Percentiles rank a stretch among this genome's conserved stretches.
These are phyloP conservation scores for Ganoderma lingzhi DNA, from an alignment of 1,284 basidiomycete species.

Conservation along the genomic window DNA sequence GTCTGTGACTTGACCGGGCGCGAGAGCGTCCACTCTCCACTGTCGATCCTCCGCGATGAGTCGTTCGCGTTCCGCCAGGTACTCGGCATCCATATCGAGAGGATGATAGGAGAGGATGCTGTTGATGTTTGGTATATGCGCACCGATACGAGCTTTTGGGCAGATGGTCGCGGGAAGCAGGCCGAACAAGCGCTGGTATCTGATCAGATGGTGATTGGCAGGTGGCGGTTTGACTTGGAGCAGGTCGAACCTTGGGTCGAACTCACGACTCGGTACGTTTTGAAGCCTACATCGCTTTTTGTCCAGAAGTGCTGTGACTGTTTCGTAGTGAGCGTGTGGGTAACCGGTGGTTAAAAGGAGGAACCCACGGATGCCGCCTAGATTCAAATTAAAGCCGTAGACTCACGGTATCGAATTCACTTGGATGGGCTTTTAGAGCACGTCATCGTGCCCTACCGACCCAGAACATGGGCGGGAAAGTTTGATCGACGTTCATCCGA, in stretches of 20 bases:
- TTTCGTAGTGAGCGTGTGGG: not conserved
- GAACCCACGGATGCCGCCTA: not conserved
- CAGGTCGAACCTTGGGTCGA: no score
- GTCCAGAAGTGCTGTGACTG: not conserved
- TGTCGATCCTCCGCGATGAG: conserved; percentile 20
- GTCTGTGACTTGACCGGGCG: conserved; percentile 5
- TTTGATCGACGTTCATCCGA: not conserved
- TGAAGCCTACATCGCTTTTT: not conserved
- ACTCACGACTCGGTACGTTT: not conserved
- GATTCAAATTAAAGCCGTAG: no score
- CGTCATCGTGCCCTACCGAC: no score
- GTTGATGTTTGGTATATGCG: not conserved
- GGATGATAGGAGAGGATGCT: not conserved
- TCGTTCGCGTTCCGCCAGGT: conserved; percentile 14
- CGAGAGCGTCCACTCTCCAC: conserved; percentile 14
- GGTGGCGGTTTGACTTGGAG: no score
- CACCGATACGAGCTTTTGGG: not conserved
- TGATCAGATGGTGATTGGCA: not conserved
- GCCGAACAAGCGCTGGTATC: not conserved
- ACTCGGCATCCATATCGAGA: conserved; percentile 15
- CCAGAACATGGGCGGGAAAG: not conserved
- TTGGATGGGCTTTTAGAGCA: no score
- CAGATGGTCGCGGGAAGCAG: not conserved
- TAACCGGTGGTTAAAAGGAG: not conserved
- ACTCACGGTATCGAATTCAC: no score